Conservation (phyloP, 2,329 filamentous ascomycete species). For the Curvularia spicifera region DNA sequence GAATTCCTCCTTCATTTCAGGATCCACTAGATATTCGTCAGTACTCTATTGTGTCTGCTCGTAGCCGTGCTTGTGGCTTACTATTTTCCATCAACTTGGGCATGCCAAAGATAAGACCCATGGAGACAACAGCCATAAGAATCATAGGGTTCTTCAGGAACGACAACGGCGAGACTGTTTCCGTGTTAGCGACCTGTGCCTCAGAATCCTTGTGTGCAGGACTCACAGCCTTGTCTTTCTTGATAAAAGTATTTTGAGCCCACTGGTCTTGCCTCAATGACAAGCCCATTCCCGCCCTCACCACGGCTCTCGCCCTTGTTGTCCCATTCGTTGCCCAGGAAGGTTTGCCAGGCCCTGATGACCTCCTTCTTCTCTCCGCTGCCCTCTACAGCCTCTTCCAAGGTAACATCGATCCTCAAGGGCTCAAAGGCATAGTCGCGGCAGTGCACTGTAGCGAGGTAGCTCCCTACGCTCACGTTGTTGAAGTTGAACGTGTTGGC, state of each 20-base stretch:
- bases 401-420: slow-evolving; percentile 75
- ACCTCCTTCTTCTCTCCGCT: slow-evolving; percentile 49
- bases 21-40: slow-evolving; percentile 75
- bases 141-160: slow-evolving; percentile 97
- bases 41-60: neutral
- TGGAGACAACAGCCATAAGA: slow-evolving; percentile 81
- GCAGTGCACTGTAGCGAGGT: slow-evolving; percentile 82
- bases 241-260: slow-evolving; percentile 77
- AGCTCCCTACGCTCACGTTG: slow-evolving; percentile 74
- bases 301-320: slow-evolving; percentile 74
- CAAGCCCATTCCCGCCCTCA: slow-evolving; percentile 53
- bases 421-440: slow-evolving; percentile 77
- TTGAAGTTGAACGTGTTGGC: slow-evolving; percentile 77
- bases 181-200: slow-evolving; percentile 24
- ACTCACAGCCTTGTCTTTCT: slow-evolving; percentile 76
- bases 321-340: slow-evolving; percentile 85
- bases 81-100: slow-evolving; percentile 95
- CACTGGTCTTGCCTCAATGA: slow-evolving; percentile 66
- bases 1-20: slow-evolving; percentile 91
- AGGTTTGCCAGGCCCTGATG: slow-evolving; percentile 80
- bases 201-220: neutral
- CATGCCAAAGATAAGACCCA: slow-evolving; percentile 88
- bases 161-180: slow-evolving; percentile 74
- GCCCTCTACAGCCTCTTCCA: slow-evolving; percentile 37
- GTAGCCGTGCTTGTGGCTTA: slow-evolving; percentile 58